phyloP scores from a whole-genome alignment of 2,329 filamentous ascomycete species.

The Cordyceps fumosorosea region DNA sequence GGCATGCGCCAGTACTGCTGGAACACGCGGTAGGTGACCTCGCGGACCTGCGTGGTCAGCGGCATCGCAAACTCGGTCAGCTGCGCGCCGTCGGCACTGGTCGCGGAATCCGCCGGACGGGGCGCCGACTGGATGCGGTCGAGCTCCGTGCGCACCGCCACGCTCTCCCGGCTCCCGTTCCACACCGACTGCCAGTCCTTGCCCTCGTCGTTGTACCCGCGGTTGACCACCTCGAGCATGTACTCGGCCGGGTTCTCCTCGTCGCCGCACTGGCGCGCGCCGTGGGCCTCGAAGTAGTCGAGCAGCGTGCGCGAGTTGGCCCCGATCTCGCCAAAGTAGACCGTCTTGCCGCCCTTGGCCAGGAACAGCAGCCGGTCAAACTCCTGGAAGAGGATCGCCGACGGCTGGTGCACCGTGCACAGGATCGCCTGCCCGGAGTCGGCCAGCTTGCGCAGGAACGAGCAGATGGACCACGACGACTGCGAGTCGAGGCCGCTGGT shows the following conservation, averaged over 20 bases:
- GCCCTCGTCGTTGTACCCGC: conserved; percentile 30
- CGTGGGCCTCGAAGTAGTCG: conserved; percentile 59
- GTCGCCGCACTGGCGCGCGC: conserved; percentile 50
- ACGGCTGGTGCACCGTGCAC: conserved; percentile 51
- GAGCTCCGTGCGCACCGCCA: conserved; percentile 53
- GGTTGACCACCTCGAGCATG: conserved; percentile 54
- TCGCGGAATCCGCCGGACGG: neutral
- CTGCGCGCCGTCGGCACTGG: conserved; percentile 36
- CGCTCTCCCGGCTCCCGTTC: conserved; percentile 46
- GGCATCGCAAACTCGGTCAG: conserved; percentile 72
- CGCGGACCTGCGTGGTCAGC: conserved; percentile 56
- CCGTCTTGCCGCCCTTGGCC: conserved; percentile 57
- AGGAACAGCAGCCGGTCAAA: conserved; percentile 60
- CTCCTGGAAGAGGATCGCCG: conserved; percentile 44
- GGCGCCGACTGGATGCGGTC: conserved; percentile 39
- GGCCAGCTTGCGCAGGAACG: conserved; percentile 56
- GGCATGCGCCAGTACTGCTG: conserved; percentile 81
- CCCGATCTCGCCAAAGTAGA: conserved; percentile 65
- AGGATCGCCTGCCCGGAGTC: conserved; percentile 46
- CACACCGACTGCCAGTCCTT: conserved; percentile 65
- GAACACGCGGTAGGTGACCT: conserved; percentile 64
- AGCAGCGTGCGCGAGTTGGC: conserved; percentile 49
- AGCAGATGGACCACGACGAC: conserved; percentile 56
- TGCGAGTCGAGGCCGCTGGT: conserved; percentile 57
- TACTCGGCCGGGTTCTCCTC: conserved; percentile 70